Percentiles rank a stretch among this genome's conserved stretches.
Evolutionary conservation across 768 basidiomycete species (phyloP).

Genomic region (Amanita rimosa): DNA sequence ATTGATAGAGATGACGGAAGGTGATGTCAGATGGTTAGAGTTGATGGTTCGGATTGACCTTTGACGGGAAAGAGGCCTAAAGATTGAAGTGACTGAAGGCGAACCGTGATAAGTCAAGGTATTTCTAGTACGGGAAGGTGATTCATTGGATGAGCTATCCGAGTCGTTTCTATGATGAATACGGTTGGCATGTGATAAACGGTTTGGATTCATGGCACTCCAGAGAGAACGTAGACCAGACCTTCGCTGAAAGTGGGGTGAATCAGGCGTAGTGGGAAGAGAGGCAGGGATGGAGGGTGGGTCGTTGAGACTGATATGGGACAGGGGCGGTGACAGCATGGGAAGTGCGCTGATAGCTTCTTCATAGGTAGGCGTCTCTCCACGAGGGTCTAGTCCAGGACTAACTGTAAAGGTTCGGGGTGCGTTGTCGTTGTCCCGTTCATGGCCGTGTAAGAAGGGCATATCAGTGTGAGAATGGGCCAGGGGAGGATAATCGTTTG

Average conservation of each 20-base stretch:
- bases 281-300: slow-evolving; percentile 7
- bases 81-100: slow-evolving; percentile 25
- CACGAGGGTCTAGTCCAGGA: slow-evolving; percentile 27
- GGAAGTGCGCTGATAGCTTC: slow-evolving; percentile 29
- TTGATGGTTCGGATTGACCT: slow-evolving; percentile 31
- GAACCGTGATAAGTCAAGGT: slow-evolving; percentile 20
- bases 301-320: slow-evolving; percentile 8
- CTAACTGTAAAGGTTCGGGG: slow-evolving; percentile 15
- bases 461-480: slow-evolving; percentile 28
- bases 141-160: slow-evolving; percentile 11
- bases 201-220: slow-evolving; percentile 11
- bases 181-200: slow-evolving; percentile 21
- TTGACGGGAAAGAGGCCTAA: slow-evolving; percentile 40
- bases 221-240: slow-evolving; percentile 41
- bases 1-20: slow-evolving; percentile 59
- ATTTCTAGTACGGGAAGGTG: slow-evolving; percentile 16
- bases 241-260: slow-evolving; percentile 18
- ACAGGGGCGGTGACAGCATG: slow-evolving; percentile 2
- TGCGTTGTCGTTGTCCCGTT: slow-evolving; percentile 19
- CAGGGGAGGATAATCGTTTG: slow-evolving; percentile 24
- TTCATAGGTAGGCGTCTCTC: slow-evolving; percentile 59
- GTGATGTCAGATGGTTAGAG: slow-evolving; percentile 39
- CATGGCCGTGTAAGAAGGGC: slow-evolving; percentile 29
- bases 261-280: slow-evolving; percentile 8
- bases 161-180: slow-evolving; percentile 19